Conservation (phyloP, 352 stramenopile species). For the Saprolegnia parasitica region DNA sequence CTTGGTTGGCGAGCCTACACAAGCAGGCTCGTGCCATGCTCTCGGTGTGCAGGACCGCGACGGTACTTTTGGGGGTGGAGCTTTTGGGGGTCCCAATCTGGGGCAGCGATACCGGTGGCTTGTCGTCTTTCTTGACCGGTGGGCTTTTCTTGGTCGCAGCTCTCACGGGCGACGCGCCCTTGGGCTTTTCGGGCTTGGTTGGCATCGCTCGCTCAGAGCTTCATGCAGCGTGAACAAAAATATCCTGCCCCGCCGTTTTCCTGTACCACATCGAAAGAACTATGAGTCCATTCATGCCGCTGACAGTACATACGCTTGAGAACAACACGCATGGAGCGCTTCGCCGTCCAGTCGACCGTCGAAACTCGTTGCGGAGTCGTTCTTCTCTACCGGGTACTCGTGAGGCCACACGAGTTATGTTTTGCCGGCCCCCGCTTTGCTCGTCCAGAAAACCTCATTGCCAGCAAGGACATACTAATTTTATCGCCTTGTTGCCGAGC, state of each 20-base stretch:
- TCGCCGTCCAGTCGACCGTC: too few species aligned
- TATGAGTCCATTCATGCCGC: too few species aligned
- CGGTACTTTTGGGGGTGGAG: not conserved
- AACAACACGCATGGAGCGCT: too few species aligned
- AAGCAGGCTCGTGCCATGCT: not conserved
- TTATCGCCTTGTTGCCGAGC: too few species aligned
- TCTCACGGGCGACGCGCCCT: not conserved
- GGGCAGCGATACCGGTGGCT: not conserved
- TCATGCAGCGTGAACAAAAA: not conserved
- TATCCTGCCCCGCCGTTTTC: not conserved
- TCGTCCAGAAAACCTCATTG: too few species aligned
- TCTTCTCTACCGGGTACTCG: too few species aligned
- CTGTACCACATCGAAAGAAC: too few species aligned
- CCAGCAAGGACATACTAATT: too few species aligned
- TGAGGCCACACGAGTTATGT: too few species aligned
- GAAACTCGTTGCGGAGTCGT: too few species aligned
- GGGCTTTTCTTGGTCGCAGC: not conserved
- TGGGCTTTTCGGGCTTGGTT: not conserved
- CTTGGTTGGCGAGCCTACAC: not conserved
- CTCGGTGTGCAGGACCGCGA: not conserved
- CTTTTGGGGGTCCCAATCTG: not conserved
- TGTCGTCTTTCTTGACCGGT: slow-evolving; percentile 5
- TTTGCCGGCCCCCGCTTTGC: too few species aligned
- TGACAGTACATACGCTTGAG: too few species aligned
- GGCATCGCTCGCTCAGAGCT: not conserved